These are phyloP conservation scores for Tranzscheliella williamsii DNA, from an alignment of 1,284 basidiomycete species.

Conservation along the genomic window DNA sequence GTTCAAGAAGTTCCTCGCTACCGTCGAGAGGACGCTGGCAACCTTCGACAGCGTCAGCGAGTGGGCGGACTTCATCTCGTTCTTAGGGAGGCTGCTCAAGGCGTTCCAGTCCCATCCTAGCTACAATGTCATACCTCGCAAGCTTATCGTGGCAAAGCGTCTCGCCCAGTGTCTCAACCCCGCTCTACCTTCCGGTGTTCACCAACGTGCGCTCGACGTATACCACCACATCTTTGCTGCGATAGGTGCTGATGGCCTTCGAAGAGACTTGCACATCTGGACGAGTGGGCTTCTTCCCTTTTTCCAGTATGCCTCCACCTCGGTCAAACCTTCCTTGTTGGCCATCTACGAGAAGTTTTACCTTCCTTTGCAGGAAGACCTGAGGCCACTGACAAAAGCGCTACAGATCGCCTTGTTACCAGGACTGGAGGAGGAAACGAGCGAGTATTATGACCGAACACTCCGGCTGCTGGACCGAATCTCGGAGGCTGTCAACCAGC, in stretches of 20 bases:
- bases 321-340: slow-evolving; percentile 61
- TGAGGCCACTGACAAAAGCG: slow-evolving; percentile 89
- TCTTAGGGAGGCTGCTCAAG: slow-evolving; percentile 91
- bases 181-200: slow-evolving; percentile 92
- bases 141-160: slow-evolving; percentile 90
- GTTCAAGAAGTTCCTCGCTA: slow-evolving; percentile 88
- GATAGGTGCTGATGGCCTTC: slow-evolving; percentile 84
- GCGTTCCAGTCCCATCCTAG: slow-evolving; percentile 87
- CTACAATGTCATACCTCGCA: slow-evolving; percentile 93
- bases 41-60: slow-evolving; percentile 96
- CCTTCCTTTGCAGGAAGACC: slow-evolving; percentile 76
- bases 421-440: slow-evolving; percentile 51
- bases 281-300: slow-evolving; percentile 95
- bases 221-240: slow-evolving; percentile 88
- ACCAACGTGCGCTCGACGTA: slow-evolving; percentile 92
- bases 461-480: slow-evolving; percentile 78
- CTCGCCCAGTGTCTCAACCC: slow-evolving; percentile 96
- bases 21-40: slow-evolving; percentile 87
- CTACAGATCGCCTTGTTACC: slow-evolving; percentile 90
- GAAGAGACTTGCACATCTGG: slow-evolving; percentile 88
- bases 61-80: slow-evolving; percentile 99
- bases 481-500: slow-evolving; percentile 69
- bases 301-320: slow-evolving; percentile 96
- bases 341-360: slow-evolving; percentile 65
- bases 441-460: slow-evolving; percentile 86